These are phyloP conservation scores for Umbellularia californica DNA, from an alignment of 164 flowering plant genomes.

Conservation along the genomic window DNA sequence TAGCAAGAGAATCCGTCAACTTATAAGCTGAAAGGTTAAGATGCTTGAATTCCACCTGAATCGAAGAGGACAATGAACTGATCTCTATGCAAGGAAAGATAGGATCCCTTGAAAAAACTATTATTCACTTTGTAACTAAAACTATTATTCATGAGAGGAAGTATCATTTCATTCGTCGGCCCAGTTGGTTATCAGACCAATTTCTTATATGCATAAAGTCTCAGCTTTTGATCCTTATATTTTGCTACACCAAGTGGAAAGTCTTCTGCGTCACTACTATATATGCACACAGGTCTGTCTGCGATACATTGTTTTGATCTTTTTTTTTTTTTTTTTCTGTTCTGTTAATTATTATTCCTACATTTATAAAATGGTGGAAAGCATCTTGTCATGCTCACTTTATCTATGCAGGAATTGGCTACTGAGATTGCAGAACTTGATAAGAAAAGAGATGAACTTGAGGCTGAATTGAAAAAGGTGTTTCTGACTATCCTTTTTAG, in stretches of 20 bases:
- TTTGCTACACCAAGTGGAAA: background rate
- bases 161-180: too few relatives aligned
- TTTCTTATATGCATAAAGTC: too few relatives aligned
- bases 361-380: background rate
- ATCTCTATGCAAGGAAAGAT: too few relatives aligned
- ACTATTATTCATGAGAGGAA: too few relatives aligned
- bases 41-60: too few relatives aligned
- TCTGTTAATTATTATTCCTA: background rate
- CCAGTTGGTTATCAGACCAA: too few relatives aligned
- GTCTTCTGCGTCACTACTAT: background rate
- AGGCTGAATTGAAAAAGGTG: slow-evolving; percentile 74
- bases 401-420: slow-evolving; percentile 54
- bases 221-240: background rate
- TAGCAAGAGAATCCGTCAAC: too few relatives aligned
- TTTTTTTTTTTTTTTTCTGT: background rate
- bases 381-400: slow-evolving; percentile 8
- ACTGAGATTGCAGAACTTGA: slow-evolving; percentile 58
- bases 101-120: too few relatives aligned
- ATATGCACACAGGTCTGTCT: background rate
- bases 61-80: too few relatives aligned
- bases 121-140: too few relatives aligned
- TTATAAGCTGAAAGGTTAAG: too few relatives aligned
- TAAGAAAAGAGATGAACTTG: slow-evolving; percentile 59
- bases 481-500: background rate
- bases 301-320: background rate